A percentile compares a stretch with the other conserved stretches of the same genome.
These are phyloP conservation scores for Fusarium tjaetaba DNA, from an alignment of 2,329 filamentous ascomycete species.

Conservation along the genomic window DNA sequence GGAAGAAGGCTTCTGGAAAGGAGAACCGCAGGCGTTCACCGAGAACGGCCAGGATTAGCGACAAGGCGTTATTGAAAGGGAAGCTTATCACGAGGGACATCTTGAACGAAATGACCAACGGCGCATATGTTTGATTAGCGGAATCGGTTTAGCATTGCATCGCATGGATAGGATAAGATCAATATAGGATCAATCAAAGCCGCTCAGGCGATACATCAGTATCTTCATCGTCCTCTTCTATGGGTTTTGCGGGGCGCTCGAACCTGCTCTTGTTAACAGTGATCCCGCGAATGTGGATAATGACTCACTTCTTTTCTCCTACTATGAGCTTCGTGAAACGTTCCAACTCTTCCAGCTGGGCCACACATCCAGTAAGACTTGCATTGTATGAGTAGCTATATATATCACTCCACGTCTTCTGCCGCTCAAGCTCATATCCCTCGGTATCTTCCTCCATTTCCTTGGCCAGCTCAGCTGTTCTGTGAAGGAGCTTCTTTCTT, in stretches of 20 bases:
- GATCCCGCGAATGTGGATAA: neutral
- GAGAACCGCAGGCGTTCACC: conserved; percentile 61
- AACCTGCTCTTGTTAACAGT: conserved; percentile 45
- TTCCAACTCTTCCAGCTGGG: conserved; percentile 64
- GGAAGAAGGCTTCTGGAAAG: conserved; percentile 49
- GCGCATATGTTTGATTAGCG: conserved; percentile 49
- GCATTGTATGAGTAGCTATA: conserved; percentile 66
- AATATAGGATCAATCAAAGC: conserved; percentile 25
- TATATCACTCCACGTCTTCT: conserved; percentile 64
- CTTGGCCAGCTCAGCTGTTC: conserved; percentile 59
- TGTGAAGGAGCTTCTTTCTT: conserved; percentile 61
- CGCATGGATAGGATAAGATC: conserved; percentile 15
- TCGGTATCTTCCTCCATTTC: conserved; percentile 40
- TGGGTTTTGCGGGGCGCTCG: conserved; percentile 43
- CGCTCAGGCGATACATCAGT: conserved; percentile 22
- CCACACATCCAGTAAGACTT: conserved; percentile 63
- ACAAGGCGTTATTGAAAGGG: conserved; percentile 70
- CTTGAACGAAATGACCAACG: conserved; percentile 73
- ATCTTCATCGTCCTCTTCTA: conserved; percentile 38
- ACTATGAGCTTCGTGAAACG: conserved; percentile 67
- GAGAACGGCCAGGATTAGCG: conserved; percentile 66
- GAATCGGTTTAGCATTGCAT: conserved; percentile 22
- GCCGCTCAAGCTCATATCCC: conserved; percentile 43
- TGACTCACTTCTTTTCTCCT: conserved; percentile 60
- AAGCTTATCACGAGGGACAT: conserved; percentile 79